Percentiles rank a stretch among this genome's conserved stretches.
Conservation (phyloP, 2,329 filamentous ascomycete genomes). For the Dactylella cylindrospora region DNA sequence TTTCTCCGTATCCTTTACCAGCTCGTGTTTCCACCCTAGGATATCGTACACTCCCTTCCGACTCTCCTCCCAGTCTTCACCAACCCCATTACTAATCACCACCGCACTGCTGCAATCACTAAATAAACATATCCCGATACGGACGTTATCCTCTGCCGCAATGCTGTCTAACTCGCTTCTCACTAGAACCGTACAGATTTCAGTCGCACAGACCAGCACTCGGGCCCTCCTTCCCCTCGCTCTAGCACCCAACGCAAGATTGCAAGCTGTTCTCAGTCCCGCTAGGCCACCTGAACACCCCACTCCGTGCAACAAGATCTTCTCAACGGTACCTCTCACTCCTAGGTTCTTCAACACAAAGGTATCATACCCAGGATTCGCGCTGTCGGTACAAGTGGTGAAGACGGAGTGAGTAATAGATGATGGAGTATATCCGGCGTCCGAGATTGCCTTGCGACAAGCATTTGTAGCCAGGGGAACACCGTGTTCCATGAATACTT, state of each 20-base stretch:
- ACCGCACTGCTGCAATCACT: constrained; percentile 70
- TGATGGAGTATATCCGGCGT: constrained; percentile 57
- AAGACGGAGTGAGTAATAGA: constrained; percentile 68
- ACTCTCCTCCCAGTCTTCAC: constrained; percentile 50
- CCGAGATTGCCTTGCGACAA: constrained; percentile 60
- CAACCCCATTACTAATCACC: constrained; percentile 66
- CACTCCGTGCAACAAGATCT: constrained; percentile 66
- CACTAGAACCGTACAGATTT: constrained; percentile 64
- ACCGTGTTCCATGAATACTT: constrained; percentile 61
- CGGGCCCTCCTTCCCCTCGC: constrained; percentile 63
- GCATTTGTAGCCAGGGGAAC: constrained; percentile 62
- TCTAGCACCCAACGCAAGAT: constrained; percentile 65
- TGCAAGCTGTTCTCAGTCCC: constrained; percentile 64
- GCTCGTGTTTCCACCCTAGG: constrained; percentile 66
- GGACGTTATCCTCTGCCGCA: constrained; percentile 61
- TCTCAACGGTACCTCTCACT: constrained; percentile 62
- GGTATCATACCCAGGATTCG: constrained; percentile 69
- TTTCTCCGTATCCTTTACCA: constrained; percentile 63
- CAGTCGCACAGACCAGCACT: constrained; percentile 66
- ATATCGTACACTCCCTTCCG: constrained; percentile 59
- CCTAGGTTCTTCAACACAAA: constrained; percentile 63
- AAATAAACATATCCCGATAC: constrained; percentile 68
- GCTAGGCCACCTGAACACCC: constrained; percentile 68
- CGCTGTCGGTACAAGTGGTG: constrained; percentile 69
- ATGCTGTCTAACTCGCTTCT: constrained; percentile 68